Conservation (phyloP, 2,329 filamentous ascomycete species). For the Calonectria montana region DNA sequence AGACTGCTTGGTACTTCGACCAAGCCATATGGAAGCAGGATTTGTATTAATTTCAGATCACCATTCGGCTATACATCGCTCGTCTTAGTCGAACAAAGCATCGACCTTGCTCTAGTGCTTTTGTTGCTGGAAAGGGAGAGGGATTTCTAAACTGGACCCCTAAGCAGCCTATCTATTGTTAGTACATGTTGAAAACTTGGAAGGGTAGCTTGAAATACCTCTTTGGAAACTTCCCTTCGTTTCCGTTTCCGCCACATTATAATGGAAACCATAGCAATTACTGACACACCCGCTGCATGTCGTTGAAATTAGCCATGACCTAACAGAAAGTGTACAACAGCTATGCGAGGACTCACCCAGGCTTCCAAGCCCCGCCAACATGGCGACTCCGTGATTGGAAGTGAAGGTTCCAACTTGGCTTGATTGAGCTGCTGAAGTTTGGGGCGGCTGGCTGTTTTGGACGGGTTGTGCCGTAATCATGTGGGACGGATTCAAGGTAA, state of each 20-base stretch:
- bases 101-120: not conserved
- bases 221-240: not conserved
- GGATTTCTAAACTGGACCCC: not conserved
- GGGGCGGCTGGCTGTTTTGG: not conserved
- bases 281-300: not conserved
- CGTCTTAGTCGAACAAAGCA: too few species aligned
- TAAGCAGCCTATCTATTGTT: not conserved
- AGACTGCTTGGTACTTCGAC: too few species aligned
- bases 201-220: not conserved
- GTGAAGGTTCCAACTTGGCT: not conserved
- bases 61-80: too few species aligned
- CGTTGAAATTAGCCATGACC: not conserved
- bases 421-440: not conserved
- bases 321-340: not conserved
- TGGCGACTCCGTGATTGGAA: not conserved
- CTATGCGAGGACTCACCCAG: not conserved
- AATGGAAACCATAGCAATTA: not conserved
- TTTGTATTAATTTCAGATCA: too few species aligned
- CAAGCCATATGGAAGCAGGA: too few species aligned
- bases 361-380: not conserved
- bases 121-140: not conserved
- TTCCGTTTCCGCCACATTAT: conserved; percentile 6
- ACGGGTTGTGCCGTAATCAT: not conserved
- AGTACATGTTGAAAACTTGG: not conserved
- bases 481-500: not conserved